Conservation (phyloP, 106 monocot genomes). For the Allium cepa region DNA sequence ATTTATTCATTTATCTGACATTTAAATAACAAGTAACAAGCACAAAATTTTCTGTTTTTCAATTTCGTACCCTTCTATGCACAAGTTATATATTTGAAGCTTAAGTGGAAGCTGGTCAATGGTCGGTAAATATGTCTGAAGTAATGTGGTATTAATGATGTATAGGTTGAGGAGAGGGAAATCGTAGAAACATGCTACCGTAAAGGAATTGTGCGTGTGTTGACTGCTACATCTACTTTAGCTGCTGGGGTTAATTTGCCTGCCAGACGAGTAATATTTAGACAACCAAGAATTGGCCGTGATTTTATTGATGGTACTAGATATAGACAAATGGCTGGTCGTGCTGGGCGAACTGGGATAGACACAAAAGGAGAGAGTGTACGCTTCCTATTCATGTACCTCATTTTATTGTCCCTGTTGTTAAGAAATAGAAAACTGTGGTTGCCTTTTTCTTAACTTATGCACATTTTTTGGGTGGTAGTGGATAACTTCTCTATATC, state of each 20-base stretch:
- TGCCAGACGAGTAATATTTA: slow-evolving; percentile 97
- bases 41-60: too few relatives aligned
- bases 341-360: slow-evolving; percentile 98
- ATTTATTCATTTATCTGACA: too few relatives aligned
- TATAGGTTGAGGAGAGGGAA: slow-evolving; percentile 96
- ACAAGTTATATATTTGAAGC: too few relatives aligned
- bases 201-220: slow-evolving; percentile 83
- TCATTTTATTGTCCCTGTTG: slow-evolving; percentile 6
- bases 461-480: too few relatives aligned
- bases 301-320: slow-evolving; percentile 98
- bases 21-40: too few relatives aligned
- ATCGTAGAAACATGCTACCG: slow-evolving; percentile 91
- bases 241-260: slow-evolving; percentile 99
- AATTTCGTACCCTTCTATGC: too few relatives aligned
- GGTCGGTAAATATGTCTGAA: too few relatives aligned
- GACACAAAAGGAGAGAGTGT: slow-evolving; percentile 97
- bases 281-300: slow-evolving; percentile 91
- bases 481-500: too few relatives aligned
- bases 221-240: slow-evolving; percentile 99
- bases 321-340: slow-evolving; percentile 98
- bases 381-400: slow-evolving; percentile 16
- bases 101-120: too few relatives aligned
- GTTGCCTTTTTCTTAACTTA: too few relatives aligned
- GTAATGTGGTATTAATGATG: background rate
- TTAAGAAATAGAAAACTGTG: background rate